phyloP scores from a whole-genome alignment of 2,329 filamentous ascomycete species.

The Penicillium sp. region DNA sequence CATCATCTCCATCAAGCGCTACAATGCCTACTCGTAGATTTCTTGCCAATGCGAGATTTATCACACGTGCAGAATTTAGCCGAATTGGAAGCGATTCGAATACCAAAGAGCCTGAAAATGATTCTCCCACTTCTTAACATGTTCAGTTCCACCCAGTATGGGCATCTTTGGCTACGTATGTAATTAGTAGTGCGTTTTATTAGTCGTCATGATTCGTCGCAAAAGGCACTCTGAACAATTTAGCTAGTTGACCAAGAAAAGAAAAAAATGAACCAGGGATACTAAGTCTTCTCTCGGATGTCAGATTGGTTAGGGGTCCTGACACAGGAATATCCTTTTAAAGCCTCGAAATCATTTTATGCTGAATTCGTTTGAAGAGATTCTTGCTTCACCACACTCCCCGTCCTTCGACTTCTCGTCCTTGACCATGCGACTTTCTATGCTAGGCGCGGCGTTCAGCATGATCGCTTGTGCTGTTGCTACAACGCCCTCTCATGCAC shows the following conservation, averaged over 20 bases:
- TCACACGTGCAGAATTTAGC: too few species aligned
- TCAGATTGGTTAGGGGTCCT: too few species aligned
- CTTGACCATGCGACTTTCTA: not conserved
- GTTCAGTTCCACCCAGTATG: not conserved
- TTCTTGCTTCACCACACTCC: not conserved
- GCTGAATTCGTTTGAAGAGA: not conserved
- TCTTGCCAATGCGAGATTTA: too few species aligned
- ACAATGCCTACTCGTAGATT: too few species aligned
- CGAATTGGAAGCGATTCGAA: too few species aligned
- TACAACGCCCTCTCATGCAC: not conserved
- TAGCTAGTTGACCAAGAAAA: not conserved
- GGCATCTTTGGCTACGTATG: too few species aligned
- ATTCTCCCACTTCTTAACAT: too few species aligned
- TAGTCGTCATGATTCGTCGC: not conserved
- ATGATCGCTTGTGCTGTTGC: conserved; percentile 4
- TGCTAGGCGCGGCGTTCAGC: not conserved
- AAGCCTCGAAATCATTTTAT: not conserved
- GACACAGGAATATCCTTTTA: not conserved
- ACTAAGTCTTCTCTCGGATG: not conserved
- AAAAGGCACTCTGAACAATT: not conserved
- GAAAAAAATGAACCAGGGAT: not conserved
- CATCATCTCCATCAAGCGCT: too few species aligned
- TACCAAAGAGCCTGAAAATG: too few species aligned
- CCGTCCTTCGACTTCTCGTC: not conserved
- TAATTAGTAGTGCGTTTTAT: not conserved